Evolutionary conservation across 345 rosid genomes (phyloP), one percentile per base, ranked within the genome.

Genomic region (Corymbia maculata): DNA sequence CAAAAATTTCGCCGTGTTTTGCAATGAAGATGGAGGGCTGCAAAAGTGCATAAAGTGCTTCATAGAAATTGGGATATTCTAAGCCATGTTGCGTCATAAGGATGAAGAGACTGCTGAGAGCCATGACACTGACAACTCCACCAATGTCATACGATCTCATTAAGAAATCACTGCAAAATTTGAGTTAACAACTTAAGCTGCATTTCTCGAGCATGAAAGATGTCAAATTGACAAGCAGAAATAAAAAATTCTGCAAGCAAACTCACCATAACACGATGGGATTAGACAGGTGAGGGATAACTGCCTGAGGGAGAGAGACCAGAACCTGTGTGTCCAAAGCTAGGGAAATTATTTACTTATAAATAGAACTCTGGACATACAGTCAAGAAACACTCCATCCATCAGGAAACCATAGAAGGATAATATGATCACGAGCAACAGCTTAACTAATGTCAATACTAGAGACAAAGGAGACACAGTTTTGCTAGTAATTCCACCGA

Each of bases 61-160:
- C 95, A 64, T 96, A 96, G 91, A 95, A 96, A 92, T 95, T 93
- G 24, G 98, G 96, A 88, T 98, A 97, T 88, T 97, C 99, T 64
- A 95, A 87, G 86, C 98, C 98, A 86, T 96, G 97, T 61, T 94
- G 89, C 51, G 97, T 95, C 97, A 98, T 96, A 90, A 97, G 99
- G 90, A 94, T 94, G 91, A 94, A 97, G 88, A 97, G 98, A 68
- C 98, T 93, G 91, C 98, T 95, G 59, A 98, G 98, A 86, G 98
- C 97, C 99, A 97, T 95, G 87, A 96, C 97, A 89, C 97, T 97
- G 87, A 98, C 96, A 88, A 98, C 97, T 90, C 98, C 99, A 17
- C 97, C 99, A 52, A 97, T 93, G 90, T 96, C 97, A 91, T 98
- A 96, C 36, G 97, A 97, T 89, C 94, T 94, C 80, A 95, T 96